These are phyloP conservation scores for Fraxinus latifolia DNA, from an alignment of 305 asterid genomes.

Conservation along the genomic window DNA sequence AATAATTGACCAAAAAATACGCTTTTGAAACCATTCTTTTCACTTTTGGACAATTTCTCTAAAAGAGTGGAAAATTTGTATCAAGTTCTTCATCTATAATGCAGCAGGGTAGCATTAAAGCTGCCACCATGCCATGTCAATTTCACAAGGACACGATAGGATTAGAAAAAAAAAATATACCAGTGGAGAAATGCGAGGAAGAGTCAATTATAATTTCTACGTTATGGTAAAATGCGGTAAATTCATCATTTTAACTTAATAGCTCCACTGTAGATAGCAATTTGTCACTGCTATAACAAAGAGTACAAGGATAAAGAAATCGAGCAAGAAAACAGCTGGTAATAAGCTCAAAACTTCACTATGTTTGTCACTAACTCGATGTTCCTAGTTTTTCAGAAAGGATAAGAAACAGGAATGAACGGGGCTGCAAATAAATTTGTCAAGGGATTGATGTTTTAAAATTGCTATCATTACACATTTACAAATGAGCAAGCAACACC, in stretches of 20 bases:
- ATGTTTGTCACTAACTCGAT: background rate
- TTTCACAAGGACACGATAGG: background rate
- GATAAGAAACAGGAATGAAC: background rate
- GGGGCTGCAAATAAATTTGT: conserved; percentile 2
- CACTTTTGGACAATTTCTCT: background rate
- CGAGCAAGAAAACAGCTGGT: background rate
- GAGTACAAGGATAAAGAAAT: background rate
- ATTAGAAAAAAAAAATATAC: background rate
- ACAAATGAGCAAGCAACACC: conserved; percentile 28
- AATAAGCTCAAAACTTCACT: background rate
- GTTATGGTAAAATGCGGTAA: background rate
- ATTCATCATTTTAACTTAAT: background rate
- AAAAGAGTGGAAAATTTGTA: background rate
- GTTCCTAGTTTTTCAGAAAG: background rate
- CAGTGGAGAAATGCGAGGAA: background rate
- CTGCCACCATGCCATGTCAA: background rate
- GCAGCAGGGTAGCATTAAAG: background rate
- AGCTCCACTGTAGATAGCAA: background rate
- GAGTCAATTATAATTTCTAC: background rate
- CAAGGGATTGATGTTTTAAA: background rate
- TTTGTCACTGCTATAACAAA: background rate
- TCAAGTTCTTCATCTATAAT: background rate
- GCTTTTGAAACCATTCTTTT: background rate
- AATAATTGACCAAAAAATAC: background rate
- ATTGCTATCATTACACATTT: background rate